These are phyloP conservation scores for Veloboletus limbatus DNA, from an alignment of 1,284 basidiomycete genomes.

Conservation along the genomic window DNA sequence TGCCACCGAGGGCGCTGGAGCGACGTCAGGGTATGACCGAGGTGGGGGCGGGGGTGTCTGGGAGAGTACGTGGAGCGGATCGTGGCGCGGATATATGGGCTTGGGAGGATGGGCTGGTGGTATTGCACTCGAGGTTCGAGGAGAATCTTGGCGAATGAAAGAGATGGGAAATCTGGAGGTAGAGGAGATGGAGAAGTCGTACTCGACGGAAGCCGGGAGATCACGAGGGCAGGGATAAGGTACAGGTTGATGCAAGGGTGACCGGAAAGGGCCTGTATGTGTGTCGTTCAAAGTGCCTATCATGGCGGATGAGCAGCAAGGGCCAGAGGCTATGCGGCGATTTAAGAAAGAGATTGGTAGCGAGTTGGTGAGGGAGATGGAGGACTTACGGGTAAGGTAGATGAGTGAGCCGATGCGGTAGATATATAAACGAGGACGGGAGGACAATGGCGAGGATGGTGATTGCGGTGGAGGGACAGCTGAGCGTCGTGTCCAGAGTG, in stretches of 20 bases:
- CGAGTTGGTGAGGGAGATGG: not conserved
- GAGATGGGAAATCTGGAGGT: slow-evolving; percentile 32
- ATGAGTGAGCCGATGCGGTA: slow-evolving; percentile 1
- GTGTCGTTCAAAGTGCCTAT: slow-evolving; percentile 8
- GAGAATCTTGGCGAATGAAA: slow-evolving; percentile 30
- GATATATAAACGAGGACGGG: not conserved
- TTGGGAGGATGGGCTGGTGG: slow-evolving; percentile 26
- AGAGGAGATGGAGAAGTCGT: slow-evolving; percentile 21
- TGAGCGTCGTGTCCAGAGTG: slow-evolving; percentile 18
- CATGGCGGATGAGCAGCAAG: slow-evolving; percentile 21
- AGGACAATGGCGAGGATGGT: slow-evolving; percentile 1
- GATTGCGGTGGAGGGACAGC: slow-evolving; percentile 15
- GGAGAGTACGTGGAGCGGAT: slow-evolving; percentile 34
- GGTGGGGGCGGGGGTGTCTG: slow-evolving; percentile 24
- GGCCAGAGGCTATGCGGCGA: slow-evolving; percentile 15
- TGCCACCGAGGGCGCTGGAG: slow-evolving; percentile 27
- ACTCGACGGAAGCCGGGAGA: slow-evolving; percentile 16
- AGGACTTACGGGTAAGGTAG: slow-evolving; percentile 5
- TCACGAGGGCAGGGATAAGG: slow-evolving; percentile 14
- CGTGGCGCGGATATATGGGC: slow-evolving; percentile 32
- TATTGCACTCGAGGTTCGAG: slow-evolving; percentile 17
- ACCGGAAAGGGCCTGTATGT: slow-evolving; percentile 8
- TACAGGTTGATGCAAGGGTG: slow-evolving; percentile 16
- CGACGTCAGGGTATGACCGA: slow-evolving; percentile 18
- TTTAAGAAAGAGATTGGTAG: slow-evolving; percentile 5